phyloP scores from a whole-genome alignment of 371 early-diverging fungal species.

The Choanephora cucurbitarum region DNA sequence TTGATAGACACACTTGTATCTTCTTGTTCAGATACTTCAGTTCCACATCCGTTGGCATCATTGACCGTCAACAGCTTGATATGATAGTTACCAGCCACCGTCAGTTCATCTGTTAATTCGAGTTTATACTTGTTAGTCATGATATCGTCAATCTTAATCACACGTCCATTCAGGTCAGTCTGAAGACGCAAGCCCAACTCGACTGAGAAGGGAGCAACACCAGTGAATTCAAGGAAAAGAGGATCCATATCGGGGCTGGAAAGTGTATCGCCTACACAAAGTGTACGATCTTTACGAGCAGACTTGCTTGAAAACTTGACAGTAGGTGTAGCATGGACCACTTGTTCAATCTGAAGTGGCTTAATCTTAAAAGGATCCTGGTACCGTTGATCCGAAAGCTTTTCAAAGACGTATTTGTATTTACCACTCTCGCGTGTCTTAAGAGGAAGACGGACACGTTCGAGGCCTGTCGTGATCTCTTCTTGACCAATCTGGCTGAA shows the following conservation, averaged over 20 bases:
- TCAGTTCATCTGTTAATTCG: conserved; percentile 30
- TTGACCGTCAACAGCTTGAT: conserved; percentile 36
- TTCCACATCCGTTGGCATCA: conserved; percentile 51
- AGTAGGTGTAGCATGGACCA: conserved; percentile 41
- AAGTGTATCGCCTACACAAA: conserved; percentile 52
- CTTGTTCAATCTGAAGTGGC: conserved; percentile 36
- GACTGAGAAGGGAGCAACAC: conserved; percentile 51
- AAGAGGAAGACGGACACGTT: conserved; percentile 38
- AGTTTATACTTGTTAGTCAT: conserved; percentile 32
- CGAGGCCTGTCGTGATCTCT: conserved; percentile 37
- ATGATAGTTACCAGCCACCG: conserved; percentile 38
- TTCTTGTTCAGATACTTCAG: conserved; percentile 16
- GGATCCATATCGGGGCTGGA: conserved; percentile 31
- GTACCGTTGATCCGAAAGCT: conserved; percentile 51
- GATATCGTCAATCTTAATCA: conserved; percentile 33
- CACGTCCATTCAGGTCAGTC: conserved; percentile 32
- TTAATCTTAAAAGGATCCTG: conserved; percentile 27
- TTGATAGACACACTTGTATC: conserved; percentile 26
- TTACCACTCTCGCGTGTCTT: conserved; percentile 40
- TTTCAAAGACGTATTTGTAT: conserved; percentile 46
- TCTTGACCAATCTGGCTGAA: conserved; percentile 25
- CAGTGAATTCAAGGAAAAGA: conserved; percentile 41
- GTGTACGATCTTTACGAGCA: conserved; percentile 21
- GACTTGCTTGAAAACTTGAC: conserved; percentile 32
- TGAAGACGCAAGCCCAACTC: conserved; percentile 42